Evolutionary conservation across 768 basidiomycete species (phyloP), one percentile per base, ranked within the genome.

Genomic region (Suillus fuscotomentosus): DNA sequence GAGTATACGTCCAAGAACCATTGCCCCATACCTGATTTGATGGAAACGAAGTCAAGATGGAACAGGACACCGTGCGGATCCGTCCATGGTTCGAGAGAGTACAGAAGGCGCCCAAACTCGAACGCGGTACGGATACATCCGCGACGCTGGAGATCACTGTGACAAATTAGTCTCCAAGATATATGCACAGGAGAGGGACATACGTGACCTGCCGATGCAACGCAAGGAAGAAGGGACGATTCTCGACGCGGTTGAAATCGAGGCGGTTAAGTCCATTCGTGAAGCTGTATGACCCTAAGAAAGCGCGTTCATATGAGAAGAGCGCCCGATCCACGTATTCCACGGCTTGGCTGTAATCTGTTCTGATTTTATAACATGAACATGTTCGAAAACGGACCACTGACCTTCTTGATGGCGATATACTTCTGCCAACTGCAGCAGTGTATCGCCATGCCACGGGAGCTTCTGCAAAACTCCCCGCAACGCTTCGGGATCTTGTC

Each of bases 401-500:
- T 31, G 42, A 92, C 95, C 95, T 82, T 97, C 95, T 69, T 94
- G 85, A 73, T 97, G 92, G 36, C 90, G 81, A 70, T 88, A 91
- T 9, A 95, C 88, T 69, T 96, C 94, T 3, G 91, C 87, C 15
- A 96, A 77, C 70, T 96, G 94, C 3, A 97, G 81, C 1, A 97
- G 80, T 0, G 96, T 96, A 74, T 99, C 97, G 1, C 89, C 92
- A 69, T 99, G 97, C 87, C 94, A 98, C 0, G 94, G 94, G 62
- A 90, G 83, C 47, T 84, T 85, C 31, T 86, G 82, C n/a, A 97
- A 71, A 9, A 98, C 80, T 22, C 86, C 84, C 76, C 87, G 90
- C 53, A 99, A 84, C 3, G 86, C 85, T 64, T 92, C 86, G 1
- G 92, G 92, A 71, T 94, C 92, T 93, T 61, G 17, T 14, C n/a